Base-by-base conservation (phyloP, 495 filamentous ascomycete genomes). In the Penicillium cataractarum region DNA sequence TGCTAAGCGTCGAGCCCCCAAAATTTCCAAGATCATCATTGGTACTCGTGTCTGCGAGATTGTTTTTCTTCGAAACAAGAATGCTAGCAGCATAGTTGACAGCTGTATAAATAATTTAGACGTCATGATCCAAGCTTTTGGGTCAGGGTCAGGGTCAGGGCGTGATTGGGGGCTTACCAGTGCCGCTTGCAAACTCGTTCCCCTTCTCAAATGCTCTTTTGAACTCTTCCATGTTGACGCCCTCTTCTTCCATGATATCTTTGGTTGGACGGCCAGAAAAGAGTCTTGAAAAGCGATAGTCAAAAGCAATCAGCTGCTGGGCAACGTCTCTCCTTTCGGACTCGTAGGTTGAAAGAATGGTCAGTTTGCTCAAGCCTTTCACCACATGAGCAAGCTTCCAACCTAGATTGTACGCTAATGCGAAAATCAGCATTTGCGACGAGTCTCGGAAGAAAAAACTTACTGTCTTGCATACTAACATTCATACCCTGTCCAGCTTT, bases 401-500 rank as follows among this genome's bases (percentile, higher is more conserved):
- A 27, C 87, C 89, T 0, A 92, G 82, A 58, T 92, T 92, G 71
- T 86, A 90, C 0, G 87, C 80, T 70, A 44, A 51, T 3, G 27
- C 15, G 27, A 2, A 5, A n/a, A n/a, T n/a, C n/a, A n/a, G n/a
- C n/a, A 4, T 26, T 12, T 15, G 24, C 8, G 12, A 27, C n/a
- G 46, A 1, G 39, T 32, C n/a, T n/a, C n/a, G n/a, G n/a, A n/a
- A n/a, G n/a, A n/a, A n/a, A n/a, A n/a, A 10, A 65, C 71, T 61
- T 62, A 65, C 68, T 69, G 64, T 89, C 86, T 69, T 87, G 84
- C 75, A 89, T 85, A 13, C 75, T 80, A 1, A 88, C 85, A 65
- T 93, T 92, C 89, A 92, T 91, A 17, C 90, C 90, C 71, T 91
- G 89, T 0, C 89, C 89, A 2, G 87, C 88, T 75, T 90, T 90